These are phyloP conservation scores for Neonectria neomacrospora DNA, from an alignment of 2,329 filamentous ascomycete genomes.

Conservation along the genomic window DNA sequence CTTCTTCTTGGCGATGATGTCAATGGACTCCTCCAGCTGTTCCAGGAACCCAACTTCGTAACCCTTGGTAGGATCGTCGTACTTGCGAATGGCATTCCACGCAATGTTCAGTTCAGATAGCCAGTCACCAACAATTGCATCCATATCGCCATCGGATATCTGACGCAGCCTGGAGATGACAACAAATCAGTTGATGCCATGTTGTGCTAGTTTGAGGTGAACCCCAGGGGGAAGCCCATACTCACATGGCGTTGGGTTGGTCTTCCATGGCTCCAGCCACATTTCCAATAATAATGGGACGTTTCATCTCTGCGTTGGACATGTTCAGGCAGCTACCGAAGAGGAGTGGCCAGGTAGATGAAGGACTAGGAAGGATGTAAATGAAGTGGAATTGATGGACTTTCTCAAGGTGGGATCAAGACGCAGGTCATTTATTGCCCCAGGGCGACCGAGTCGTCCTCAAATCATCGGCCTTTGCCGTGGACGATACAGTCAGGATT, in stretches of 20 bases:
- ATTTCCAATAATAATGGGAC: constrained; percentile 23
- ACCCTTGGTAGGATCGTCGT: constrained; percentile 16
- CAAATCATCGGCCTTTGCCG: too few relatives aligned
- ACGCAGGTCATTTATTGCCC: too few relatives aligned
- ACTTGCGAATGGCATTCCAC: constrained; percentile 17
- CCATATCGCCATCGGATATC: constrained; percentile 9
- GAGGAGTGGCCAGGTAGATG: neutral
- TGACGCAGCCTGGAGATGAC: constrained; percentile 8
- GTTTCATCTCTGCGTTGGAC: constrained; percentile 2
- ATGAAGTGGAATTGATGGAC: neutral
- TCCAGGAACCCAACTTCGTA: constrained; percentile 16
- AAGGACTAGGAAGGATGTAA: neutral
- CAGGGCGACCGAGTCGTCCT: too few relatives aligned
- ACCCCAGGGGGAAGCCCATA: too few relatives aligned
- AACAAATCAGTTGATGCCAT: too few relatives aligned
- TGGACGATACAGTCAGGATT: too few relatives aligned
- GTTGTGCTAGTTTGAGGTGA: too few relatives aligned
- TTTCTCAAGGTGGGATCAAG: too few relatives aligned
- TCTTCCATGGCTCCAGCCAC: constrained; percentile 27
- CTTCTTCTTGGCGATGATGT: constrained; percentile 8
- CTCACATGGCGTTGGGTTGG: constrained; percentile 19
- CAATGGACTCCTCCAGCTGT: constrained; percentile 14
- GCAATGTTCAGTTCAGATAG: constrained; percentile 19
- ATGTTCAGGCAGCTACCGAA: neutral
- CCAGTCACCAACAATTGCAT: constrained; percentile 18